A percentile compares a stretch with the other conserved stretches of the same genome.
Conservation (phyloP, 805 yeast genomes). For the Ascoidea asiatica region DNA sequence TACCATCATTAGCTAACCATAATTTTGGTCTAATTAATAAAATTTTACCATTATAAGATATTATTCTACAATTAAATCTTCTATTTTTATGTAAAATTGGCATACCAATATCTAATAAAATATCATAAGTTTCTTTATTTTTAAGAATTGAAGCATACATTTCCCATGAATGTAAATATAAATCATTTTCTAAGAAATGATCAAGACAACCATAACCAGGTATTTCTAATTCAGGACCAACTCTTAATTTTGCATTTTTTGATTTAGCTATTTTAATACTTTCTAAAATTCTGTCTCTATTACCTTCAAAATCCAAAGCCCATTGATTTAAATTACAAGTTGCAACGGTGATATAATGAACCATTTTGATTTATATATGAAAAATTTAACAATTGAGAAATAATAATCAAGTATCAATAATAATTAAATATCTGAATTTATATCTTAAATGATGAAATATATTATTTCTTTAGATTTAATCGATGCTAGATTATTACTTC, state of each 20-base stretch:
- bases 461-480: no score
- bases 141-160: slow-evolving; percentile 68
- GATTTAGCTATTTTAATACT: slow-evolving; percentile 68
- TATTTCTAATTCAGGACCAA: slow-evolving; percentile 93
- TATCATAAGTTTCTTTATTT: slow-evolving; percentile 57
- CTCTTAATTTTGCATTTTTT: slow-evolving; percentile 68
- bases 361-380: slow-evolving; percentile 34
- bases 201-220: slow-evolving; percentile 93
- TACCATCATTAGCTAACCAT: slow-evolving; percentile 94
- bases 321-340: slow-evolving; percentile 96
- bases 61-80: slow-evolving; percentile 81
- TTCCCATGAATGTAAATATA: slow-evolving; percentile 89
- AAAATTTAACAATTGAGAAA: background rate
- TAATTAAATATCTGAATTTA: background rate
- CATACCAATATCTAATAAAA: slow-evolving; percentile 86
- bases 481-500: no score
- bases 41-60: slow-evolving; percentile 69
- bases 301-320: slow-evolving; percentile 98
- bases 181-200: slow-evolving; percentile 84
- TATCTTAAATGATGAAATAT: background rate
- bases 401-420: background rate
- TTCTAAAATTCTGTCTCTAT: slow-evolving; percentile 78
- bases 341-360: slow-evolving; percentile 76
- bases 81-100: slow-evolving; percentile 82
- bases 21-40: slow-evolving; percentile 84